Evolutionary conservation across 805 yeast species (phyloP).

Genomic region (Grigorovia jiainica): DNA sequence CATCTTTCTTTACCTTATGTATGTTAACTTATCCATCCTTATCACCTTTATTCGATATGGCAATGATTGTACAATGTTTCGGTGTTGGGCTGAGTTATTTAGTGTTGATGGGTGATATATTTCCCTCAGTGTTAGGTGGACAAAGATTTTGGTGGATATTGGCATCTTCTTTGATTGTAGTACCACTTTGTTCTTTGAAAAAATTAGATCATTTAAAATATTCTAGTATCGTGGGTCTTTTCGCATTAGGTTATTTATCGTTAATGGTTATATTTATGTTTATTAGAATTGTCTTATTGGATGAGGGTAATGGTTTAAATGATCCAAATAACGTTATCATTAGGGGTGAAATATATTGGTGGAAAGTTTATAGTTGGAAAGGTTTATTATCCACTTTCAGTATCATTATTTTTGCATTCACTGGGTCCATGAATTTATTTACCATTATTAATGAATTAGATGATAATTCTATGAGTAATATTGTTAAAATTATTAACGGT

Average conservation of each 20-base stretch:
- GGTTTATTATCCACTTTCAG: constrained; percentile 56
- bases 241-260: constrained; percentile 52
- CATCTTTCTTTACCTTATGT: constrained; percentile 66
- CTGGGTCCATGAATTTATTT: constrained; percentile 75
- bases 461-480: constrained; percentile 41
- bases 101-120: constrained; percentile 66
- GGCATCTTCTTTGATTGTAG: constrained; percentile 40
- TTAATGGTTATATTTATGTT: constrained; percentile 39
- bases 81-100: constrained; percentile 68
- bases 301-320: constrained; percentile 18
- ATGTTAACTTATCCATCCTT: constrained; percentile 63
- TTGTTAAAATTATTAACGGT: constrained; percentile 34
- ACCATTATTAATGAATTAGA: constrained; percentile 64
- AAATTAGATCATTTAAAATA: constrained; percentile 61
- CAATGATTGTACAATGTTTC: constrained; percentile 69
- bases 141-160: constrained; percentile 35
- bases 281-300: constrained; percentile 29
- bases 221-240: constrained; percentile 60
- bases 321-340: constrained; percentile 25
- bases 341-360: constrained; percentile 35
- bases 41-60: constrained; percentile 60
- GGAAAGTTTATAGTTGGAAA: constrained; percentile 34
- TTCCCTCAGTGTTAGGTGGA: constrained; percentile 53
- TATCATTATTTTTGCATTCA: constrained; percentile 68
- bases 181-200: constrained; percentile 55